Percentiles rank a stretch among this genome's conserved stretches.
Conservation (phyloP, 768 basidiomycete species). For the Phaeotremella fagi region DNA sequence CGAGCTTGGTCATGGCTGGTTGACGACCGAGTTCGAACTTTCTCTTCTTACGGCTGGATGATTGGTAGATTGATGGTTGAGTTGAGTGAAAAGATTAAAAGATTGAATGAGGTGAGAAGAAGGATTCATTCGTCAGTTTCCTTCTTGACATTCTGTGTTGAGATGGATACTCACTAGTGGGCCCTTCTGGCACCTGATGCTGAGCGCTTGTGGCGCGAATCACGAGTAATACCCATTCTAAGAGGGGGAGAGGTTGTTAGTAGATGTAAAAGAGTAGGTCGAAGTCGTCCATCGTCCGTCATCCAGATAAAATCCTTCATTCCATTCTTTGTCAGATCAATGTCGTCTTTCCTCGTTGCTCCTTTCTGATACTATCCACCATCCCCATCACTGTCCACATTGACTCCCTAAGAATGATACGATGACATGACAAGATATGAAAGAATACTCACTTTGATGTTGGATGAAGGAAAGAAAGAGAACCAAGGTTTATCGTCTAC, state of each 20-base stretch:
- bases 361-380: neutral
- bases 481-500: neutral
- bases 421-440: neutral
- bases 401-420: neutral
- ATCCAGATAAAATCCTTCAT: too few relatives aligned
- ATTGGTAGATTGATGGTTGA: neutral
- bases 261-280: too few relatives aligned
- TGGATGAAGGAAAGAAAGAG: neutral
- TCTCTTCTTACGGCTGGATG: slow-evolving; percentile 96
- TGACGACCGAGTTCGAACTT: slow-evolving; percentile 99
- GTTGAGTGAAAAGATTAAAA: neutral
- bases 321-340: neutral
- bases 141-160: too few relatives aligned
- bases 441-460: neutral
- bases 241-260: neutral
- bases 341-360: neutral
- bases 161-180: slow-evolving; percentile 41
- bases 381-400: neutral
- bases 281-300: too few relatives aligned
- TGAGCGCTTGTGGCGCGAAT: slow-evolving; percentile 95
- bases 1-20: slow-evolving; percentile 90
- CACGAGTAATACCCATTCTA: slow-evolving; percentile 80
- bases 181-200: slow-evolving; percentile 59
- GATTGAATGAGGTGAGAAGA: neutral
- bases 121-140: neutral